phyloP scores from a whole-genome alignment of 2,329 filamentous ascomycete species.

The Scedosporium dehoogii region DNA sequence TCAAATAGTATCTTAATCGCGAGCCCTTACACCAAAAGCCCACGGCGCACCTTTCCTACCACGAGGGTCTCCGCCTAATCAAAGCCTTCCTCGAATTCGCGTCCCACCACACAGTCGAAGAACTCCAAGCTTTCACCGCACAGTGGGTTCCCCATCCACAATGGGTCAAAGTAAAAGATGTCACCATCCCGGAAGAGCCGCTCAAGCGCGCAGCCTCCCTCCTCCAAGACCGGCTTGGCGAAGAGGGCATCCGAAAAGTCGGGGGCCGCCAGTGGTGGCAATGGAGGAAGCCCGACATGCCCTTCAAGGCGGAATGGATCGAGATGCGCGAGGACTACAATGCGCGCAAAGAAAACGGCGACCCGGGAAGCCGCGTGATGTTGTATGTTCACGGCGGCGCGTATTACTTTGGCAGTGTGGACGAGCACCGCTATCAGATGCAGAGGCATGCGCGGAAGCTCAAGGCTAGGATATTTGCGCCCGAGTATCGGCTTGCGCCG shows the following conservation, averaged over 20 bases:
- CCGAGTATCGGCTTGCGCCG: constrained; percentile 77
- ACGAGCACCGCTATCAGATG: constrained; percentile 97
- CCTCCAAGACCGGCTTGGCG: constrained; percentile 66
- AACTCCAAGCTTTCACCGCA: constrained; percentile 80
- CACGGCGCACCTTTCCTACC: constrained; percentile 85
- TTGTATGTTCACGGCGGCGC: constrained; percentile 90
- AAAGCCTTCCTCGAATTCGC: constrained; percentile 78
- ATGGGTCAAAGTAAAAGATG: constrained; percentile 73
- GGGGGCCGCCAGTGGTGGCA: constrained; percentile 86
- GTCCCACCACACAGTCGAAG: constrained; percentile 84
- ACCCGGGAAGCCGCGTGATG: constrained; percentile 63
- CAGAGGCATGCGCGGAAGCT: constrained; percentile 92
- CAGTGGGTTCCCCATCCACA: constrained; percentile 86
- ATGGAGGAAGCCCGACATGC: constrained; percentile 60
- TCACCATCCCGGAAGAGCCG: constrained; percentile 54
- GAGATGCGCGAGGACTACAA: constrained; percentile 82
- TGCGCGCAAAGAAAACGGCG: constrained; percentile 52
- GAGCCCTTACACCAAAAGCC: constrained; percentile 68
- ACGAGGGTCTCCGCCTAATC: constrained; percentile 82
- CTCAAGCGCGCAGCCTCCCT: constrained; percentile 56
- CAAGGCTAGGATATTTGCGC: constrained; percentile 79
- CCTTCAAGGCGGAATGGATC: constrained; percentile 83
- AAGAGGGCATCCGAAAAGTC: constrained; percentile 61
- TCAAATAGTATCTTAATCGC: constrained; percentile 65
- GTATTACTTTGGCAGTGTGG: constrained; percentile 91